Conservation (phyloP, 129 eudicot genomes). For the Pseudognaphalium luteoalbum region DNA sequence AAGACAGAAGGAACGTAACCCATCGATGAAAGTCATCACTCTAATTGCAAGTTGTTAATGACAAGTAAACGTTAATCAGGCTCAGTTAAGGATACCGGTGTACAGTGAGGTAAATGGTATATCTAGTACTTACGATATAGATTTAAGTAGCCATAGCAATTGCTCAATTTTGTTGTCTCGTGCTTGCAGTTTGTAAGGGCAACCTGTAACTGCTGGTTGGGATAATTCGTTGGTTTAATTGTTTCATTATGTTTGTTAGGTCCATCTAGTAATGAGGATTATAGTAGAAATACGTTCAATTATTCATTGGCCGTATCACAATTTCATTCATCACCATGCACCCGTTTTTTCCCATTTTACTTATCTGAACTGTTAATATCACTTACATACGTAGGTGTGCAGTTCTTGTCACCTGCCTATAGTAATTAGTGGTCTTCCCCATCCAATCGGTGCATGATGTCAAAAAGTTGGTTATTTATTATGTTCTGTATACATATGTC, state of each 20-base stretch:
- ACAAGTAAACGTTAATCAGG: not conserved
- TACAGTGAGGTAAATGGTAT: not conserved
- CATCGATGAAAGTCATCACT: not conserved
- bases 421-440: no score
- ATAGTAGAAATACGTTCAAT: not conserved
- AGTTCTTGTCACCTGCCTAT: no score
- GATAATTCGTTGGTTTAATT: not conserved
- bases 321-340: no score
- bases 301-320: not conserved
- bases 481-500: no score
- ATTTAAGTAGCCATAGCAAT: not conserved
- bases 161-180: conserved; percentile 2
- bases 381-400: no score
- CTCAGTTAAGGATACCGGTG: not conserved
- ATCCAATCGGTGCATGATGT: no score
- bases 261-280: not conserved
- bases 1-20: not conserved
- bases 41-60: not conserved
- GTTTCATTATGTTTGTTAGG: not conserved
- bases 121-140: not conserved
- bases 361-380: no score
- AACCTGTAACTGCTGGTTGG: not conserved
- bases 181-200: conserved; percentile 6
- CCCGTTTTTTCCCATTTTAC: no score
- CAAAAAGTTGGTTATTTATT: no score